Evolutionary conservation across 768 basidiomycete species (phyloP).

Genomic region (Leccinum rimulosum): DNA sequence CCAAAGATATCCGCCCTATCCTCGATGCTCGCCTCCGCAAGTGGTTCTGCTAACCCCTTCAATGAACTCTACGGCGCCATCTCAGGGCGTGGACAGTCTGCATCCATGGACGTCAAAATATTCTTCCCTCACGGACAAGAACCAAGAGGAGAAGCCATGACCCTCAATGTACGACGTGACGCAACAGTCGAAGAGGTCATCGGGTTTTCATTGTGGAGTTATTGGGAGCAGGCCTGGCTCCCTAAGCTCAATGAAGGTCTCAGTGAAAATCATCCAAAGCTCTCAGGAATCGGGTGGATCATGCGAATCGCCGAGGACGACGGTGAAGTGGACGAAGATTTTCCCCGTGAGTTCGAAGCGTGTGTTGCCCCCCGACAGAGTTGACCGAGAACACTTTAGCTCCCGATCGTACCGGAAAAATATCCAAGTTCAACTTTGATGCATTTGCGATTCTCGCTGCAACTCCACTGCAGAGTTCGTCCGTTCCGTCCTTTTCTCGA

Average conservation of each 20-base stretch:
- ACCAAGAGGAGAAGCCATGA: constrained; percentile 61
- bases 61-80: constrained; percentile 83
- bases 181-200: constrained; percentile 95
- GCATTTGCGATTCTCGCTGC: constrained; percentile 89
- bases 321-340: constrained; percentile 98
- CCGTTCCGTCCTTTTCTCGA: not conserved
- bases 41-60: constrained; percentile 76
- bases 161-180: constrained; percentile 78
- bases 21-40: constrained; percentile 66
- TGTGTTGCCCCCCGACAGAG: not conserved
- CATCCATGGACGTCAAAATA: constrained; percentile 63
- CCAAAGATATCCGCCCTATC: constrained; percentile 65
- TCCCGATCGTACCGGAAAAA: constrained; percentile 81
- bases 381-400: constrained; percentile 46
- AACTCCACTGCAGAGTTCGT: constrained; percentile 62
- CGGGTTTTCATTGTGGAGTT: constrained; percentile 88
- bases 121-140: constrained; percentile 81
- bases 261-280: constrained; percentile 58
- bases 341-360: constrained; percentile 70
- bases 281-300: constrained; percentile 88
- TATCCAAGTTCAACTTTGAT: constrained; percentile 85
- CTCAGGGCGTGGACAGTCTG: constrained; percentile 68
- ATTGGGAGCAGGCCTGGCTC: constrained; percentile 84
- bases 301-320: constrained; percentile 93
- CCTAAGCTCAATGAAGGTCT: constrained; percentile 74